Evolutionary conservation across 1,284 basidiomycete genomes (phyloP).

Genomic region (Melampsora abietis-canadensis): DNA sequence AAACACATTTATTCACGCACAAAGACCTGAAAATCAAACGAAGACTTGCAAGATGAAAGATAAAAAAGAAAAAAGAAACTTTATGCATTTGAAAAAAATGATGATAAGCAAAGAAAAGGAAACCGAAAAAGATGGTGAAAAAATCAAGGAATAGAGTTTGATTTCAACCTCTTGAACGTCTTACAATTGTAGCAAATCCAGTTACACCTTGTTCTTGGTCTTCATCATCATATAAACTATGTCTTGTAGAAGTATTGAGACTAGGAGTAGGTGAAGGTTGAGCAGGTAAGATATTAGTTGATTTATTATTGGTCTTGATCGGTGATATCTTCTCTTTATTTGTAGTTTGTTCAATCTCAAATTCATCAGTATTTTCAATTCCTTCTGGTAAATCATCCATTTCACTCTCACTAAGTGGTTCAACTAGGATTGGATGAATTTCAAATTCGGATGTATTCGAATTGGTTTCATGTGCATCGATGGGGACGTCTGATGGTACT

Average conservation of each 20-base stretch:
- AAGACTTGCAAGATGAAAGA: too few species aligned
- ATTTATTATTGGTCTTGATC: neutral
- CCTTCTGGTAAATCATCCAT: conserved; percentile 10
- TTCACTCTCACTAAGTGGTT: neutral
- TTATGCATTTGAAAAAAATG: too few species aligned
- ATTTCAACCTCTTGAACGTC: neutral
- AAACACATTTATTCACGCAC: too few species aligned
- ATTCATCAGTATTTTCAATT: neutral
- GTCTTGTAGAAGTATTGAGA: neutral
- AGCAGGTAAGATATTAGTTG: conserved; percentile 8
- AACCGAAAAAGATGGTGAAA: too few species aligned
- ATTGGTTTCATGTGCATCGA: conserved; percentile 9
- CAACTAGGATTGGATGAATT: neutral
- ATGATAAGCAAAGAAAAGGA: too few species aligned
- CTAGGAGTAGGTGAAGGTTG: conserved; percentile 14
- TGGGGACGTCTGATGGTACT: conserved; percentile 1
- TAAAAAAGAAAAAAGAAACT: too few species aligned
- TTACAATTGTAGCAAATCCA: conserved; percentile 28
- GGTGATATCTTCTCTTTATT: neutral
- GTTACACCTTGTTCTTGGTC: neutral
- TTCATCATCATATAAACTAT: conserved; percentile 24
- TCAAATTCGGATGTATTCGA: neutral
- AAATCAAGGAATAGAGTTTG: too few species aligned
- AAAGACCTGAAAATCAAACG: too few species aligned
- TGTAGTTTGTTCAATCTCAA: neutral